Percentiles rank a stretch among this genome's conserved stretches.
phyloP scores from a whole-genome alignment of 805 yeast genomes.

The Monosporozyma unispora region DNA sequence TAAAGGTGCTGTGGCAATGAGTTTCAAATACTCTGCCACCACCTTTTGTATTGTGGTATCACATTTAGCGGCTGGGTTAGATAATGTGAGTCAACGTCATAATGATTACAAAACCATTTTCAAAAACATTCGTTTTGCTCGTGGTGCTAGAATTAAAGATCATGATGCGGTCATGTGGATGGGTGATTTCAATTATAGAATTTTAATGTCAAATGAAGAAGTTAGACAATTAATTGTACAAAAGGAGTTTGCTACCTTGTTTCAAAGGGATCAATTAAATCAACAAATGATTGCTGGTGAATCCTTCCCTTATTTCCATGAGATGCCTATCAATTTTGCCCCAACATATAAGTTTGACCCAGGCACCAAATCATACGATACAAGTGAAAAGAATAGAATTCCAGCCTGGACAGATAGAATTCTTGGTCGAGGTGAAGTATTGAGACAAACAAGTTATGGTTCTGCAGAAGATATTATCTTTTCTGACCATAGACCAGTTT shows the following conservation, averaged over 20 bases:
- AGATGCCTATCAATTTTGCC: constrained; percentile 65
- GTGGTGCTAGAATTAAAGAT: constrained; percentile 50
- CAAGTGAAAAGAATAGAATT: constrained; percentile 82
- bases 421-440: constrained; percentile 49
- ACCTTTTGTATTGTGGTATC: constrained; percentile 72
- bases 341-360: constrained; percentile 95
- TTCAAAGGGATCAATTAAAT: constrained; percentile 69
- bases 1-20: constrained; percentile 71
- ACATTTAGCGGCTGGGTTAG: constrained; percentile 90
- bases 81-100: constrained; percentile 73
- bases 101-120: constrained; percentile 75
- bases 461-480: constrained; percentile 48
- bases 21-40: constrained; percentile 57
- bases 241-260: constrained; percentile 42
- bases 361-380: constrained; percentile 72
- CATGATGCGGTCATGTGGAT: constrained; percentile 82
- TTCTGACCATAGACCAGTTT: constrained; percentile 90
- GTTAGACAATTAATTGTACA: constrained; percentile 50
- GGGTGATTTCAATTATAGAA: constrained; percentile 90
- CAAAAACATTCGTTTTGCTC: constrained; percentile 58
- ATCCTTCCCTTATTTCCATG: constrained; percentile 74
- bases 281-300: constrained; percentile 68
- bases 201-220: constrained; percentile 59
- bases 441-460: constrained; percentile 54
- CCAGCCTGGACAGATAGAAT: constrained; percentile 99